Conservation (phyloP, 176 grass and related monocot species). For the Triticum monococcum region DNA sequence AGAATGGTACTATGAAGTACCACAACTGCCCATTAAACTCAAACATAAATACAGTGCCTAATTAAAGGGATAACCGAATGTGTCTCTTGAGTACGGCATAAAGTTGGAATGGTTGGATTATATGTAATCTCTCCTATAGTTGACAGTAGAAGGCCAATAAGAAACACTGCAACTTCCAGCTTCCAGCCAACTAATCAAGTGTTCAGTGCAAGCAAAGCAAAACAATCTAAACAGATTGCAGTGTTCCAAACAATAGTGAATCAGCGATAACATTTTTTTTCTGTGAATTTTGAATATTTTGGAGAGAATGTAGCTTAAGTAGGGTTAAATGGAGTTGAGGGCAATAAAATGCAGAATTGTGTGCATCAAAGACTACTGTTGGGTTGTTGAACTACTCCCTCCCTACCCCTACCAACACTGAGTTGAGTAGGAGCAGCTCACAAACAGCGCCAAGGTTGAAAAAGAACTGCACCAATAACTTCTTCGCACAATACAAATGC, state of each 20-base stretch:
- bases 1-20: slow-evolving; percentile 15
- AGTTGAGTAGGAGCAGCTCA: slow-evolving; percentile 21
- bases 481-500: background rate
- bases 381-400: slow-evolving; percentile 37
- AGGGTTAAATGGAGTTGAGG: background rate
- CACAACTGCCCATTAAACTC: slow-evolving; percentile 1
- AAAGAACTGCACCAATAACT: background rate
- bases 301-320: slow-evolving; percentile 19
- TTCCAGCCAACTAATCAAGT: background rate
- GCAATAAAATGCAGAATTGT: background rate
- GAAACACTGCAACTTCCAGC: background rate
- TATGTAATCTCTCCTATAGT: slow-evolving; percentile 19
- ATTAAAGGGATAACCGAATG: slow-evolving; percentile 9
- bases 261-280: background rate
- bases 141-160: slow-evolving; percentile 8
- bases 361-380: background rate
- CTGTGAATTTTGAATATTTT: background rate
- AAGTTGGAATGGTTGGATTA: slow-evolving; percentile 8
- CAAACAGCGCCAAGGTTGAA: slow-evolving; percentile 21
- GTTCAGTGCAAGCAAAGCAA: background rate
- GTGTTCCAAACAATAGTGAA: background rate
- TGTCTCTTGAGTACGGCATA: background rate
- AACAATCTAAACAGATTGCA: background rate
- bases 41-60: background rate
- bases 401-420: slow-evolving; percentile 3